Conservation (phyloP, 1,284 basidiomycete genomes). For the Mrakiaceae sp. region DNA sequence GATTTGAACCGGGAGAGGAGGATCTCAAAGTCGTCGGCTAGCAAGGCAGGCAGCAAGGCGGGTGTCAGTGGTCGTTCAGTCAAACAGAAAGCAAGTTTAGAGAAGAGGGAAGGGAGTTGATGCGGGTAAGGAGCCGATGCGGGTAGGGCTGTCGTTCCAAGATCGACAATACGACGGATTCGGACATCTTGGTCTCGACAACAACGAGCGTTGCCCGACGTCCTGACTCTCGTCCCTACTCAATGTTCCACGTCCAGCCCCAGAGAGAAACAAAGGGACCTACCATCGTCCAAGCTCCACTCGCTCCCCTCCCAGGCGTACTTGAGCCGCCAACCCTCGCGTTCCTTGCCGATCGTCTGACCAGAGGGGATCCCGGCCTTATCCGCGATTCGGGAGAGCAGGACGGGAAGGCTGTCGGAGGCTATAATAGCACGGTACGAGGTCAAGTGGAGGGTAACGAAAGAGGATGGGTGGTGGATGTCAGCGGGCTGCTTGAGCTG, state of each 20-base stretch:
- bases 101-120: not conserved
- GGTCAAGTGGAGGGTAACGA: no score
- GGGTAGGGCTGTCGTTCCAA: not conserved
- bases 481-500: no score
- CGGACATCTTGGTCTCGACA: no score
- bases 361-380: conserved; percentile 16
- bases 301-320: conserved; percentile 33
- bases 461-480: no score
- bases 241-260: not conserved
- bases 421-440: not conserved
- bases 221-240: not conserved
- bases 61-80: not conserved
- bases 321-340: conserved; percentile 27
- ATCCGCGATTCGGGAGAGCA: conserved; percentile 15
- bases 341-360: conserved; percentile 17
- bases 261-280: conserved; percentile 14
- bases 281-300: conserved; percentile 35
- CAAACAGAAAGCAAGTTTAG: not conserved
- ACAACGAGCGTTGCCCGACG: no score
- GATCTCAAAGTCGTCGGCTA: conserved; percentile 32
- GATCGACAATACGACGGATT: no score
- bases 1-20: conserved; percentile 27
- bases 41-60: not conserved
- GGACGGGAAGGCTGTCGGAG: conserved; percentile 9
- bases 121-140: not conserved